Evolutionary conservation across 371 early-diverging fungal genomes (phyloP).

Genomic region (Mucor sp.): DNA sequence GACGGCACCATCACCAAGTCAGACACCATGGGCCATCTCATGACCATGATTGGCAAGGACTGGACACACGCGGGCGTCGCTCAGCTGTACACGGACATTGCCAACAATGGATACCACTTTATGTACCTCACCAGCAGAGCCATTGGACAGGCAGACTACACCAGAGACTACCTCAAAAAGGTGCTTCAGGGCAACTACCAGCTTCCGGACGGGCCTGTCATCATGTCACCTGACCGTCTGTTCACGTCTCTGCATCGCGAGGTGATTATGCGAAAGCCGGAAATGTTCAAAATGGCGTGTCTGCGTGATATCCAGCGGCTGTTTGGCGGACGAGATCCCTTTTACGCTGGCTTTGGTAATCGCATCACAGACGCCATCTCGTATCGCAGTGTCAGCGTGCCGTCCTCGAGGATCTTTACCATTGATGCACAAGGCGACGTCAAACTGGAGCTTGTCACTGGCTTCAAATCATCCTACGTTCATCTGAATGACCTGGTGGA

Average conservation of each 20-base stretch:
- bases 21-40: constrained; percentile 97
- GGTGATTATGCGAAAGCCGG: constrained; percentile 94
- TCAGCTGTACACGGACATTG: constrained; percentile 93
- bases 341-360: constrained; percentile 99
- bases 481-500: constrained; percentile 94
- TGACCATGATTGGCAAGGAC: constrained; percentile 98
- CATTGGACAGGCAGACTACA: constrained; percentile 94
- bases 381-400: constrained; percentile 94
- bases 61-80: constrained; percentile 99
- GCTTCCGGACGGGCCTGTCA: constrained; percentile 97
- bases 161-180: constrained; percentile 89
- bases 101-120: constrained; percentile 95
- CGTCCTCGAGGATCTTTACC: constrained; percentile 95
- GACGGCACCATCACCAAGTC: constrained; percentile 99
- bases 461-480: constrained; percentile 86
- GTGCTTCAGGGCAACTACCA: constrained; percentile 89
- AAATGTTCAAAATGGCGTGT: constrained; percentile 98
- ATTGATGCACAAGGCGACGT: constrained; percentile 95
- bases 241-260: constrained; percentile 94
- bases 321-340: constrained; percentile 83
- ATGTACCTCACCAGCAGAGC: constrained; percentile 97
- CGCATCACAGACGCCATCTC: constrained; percentile 92
- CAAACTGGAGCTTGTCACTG: constrained; percentile 83
- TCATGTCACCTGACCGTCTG: constrained; percentile 97
- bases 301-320: constrained; percentile 89